Evolutionary conservation across 2,329 filamentous ascomycete genomes (phyloP).

Genomic region (Diaporthe humulicola): DNA sequence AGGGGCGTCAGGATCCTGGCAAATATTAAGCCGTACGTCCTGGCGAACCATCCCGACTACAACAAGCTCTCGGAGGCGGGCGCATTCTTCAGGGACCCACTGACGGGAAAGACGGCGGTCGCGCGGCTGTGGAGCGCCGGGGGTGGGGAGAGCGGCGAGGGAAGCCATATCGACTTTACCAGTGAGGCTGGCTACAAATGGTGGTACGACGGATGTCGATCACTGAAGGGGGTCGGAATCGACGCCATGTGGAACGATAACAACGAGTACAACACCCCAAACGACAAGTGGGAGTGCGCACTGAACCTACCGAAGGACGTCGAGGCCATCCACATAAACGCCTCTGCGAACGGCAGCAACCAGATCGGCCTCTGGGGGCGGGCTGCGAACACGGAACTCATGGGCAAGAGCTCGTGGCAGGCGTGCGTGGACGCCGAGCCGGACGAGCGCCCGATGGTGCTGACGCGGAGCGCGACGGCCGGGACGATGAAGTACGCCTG

Average conservation of each 20-base stretch:
- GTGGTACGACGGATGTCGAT: conserved; percentile 78
- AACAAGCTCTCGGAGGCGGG: conserved; percentile 68
- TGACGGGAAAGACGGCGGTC: conserved; percentile 64
- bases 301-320: conserved; percentile 58
- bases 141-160: conserved; percentile 77
- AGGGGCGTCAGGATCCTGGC: conserved; percentile 77
- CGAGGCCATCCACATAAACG: conserved; percentile 30
- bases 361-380: conserved; percentile 77
- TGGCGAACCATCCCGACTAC: conserved; percentile 77
- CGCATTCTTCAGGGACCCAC: conserved; percentile 74
- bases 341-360: conserved; percentile 55
- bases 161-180: conserved; percentile 81
- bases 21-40: conserved; percentile 81
- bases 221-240: conserved; percentile 73
- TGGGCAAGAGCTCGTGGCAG: conserved; percentile 78
- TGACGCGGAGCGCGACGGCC: conserved; percentile 78
- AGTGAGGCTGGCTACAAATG: conserved; percentile 75
- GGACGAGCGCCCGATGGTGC: conserved; percentile 73
- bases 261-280: conserved; percentile 78
- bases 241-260: conserved; percentile 86
- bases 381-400: conserved; percentile 77
- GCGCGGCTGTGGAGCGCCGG: conserved; percentile 80
- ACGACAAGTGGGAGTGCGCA: conserved; percentile 75
- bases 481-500: conserved; percentile 78
- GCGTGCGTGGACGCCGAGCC: conserved; percentile 72